A percentile compares a stretch with the other conserved stretches of the same genome.
Evolutionary conservation across 208 protist genomes (phyloP).

Genomic region (Wallacemonas sp.): DNA sequence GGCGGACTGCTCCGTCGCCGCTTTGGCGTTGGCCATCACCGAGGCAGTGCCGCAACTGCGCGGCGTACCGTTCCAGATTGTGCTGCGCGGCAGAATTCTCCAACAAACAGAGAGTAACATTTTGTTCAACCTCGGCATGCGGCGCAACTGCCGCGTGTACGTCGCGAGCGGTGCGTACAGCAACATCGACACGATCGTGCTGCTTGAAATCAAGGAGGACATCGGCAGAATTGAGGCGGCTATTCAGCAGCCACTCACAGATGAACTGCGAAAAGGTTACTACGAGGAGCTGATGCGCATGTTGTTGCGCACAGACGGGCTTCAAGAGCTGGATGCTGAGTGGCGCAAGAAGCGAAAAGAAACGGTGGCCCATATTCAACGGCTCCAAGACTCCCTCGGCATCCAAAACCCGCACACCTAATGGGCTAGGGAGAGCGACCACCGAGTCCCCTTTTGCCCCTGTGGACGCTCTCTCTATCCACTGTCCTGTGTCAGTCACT

Average conservation of each 20-base stretch:
- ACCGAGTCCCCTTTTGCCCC: too few relatives aligned
- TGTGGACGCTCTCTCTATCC: too few relatives aligned
- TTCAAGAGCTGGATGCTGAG: slow-evolving; percentile 63
- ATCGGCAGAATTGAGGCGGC: slow-evolving; percentile 28
- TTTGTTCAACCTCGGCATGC: slow-evolving; percentile 58
- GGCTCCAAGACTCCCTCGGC: slow-evolving; percentile 48
- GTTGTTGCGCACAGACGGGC: slow-evolving; percentile 66
- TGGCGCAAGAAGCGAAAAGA: slow-evolving; percentile 59
- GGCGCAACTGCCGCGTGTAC: slow-evolving; percentile 41
- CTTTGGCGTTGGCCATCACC: slow-evolving; percentile 34
- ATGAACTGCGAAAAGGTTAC: slow-evolving; percentile 55
- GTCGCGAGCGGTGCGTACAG: slow-evolving; percentile 47
- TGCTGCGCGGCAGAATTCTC: slow-evolving; percentile 67
- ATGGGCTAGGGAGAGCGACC: background rate
- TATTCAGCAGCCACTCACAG: slow-evolving; percentile 17
- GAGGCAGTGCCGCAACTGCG: slow-evolving; percentile 25
- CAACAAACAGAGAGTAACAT: slow-evolving; percentile 22
- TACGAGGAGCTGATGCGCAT: slow-evolving; percentile 88
- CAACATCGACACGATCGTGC: slow-evolving; percentile 51
- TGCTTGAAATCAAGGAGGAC: slow-evolving; percentile 67
- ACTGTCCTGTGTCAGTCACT: too few relatives aligned
- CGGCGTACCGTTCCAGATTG: slow-evolving; percentile 27
- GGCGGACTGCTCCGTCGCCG: slow-evolving; percentile 49
- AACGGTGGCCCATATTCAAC: slow-evolving; percentile 47
- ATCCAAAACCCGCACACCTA: background rate